Evolutionary conservation across 257 asterid species (phyloP).

Genomic region (Fraxinus cuspidata): DNA sequence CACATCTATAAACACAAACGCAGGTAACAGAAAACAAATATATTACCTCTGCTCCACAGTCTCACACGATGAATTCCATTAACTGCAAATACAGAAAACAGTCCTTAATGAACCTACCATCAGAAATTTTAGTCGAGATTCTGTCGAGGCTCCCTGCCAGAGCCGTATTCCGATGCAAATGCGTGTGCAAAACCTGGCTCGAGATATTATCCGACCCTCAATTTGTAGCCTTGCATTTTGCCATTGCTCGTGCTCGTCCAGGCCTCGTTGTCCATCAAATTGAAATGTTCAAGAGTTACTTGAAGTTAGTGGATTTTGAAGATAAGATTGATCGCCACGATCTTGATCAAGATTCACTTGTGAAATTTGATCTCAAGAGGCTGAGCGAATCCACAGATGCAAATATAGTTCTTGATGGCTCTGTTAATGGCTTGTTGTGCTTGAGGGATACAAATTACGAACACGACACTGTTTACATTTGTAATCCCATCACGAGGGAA

Average conservation of each 20-base stretch:
- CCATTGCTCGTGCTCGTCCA: neutral
- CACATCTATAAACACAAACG: too few relatives aligned
- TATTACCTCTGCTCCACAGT: neutral
- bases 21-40: too few relatives aligned
- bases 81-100: neutral
- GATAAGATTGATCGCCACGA: neutral
- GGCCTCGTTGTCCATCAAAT: neutral
- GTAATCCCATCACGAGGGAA: conserved; percentile 47
- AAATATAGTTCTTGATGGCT: conserved; percentile 6
- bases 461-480: conserved; percentile 6
- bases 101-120: neutral
- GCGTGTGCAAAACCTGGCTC: conserved; percentile 3
- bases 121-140: neutral
- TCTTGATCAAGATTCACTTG: neutral
- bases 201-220: neutral
- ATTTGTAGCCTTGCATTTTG: neutral
- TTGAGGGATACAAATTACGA: neutral
- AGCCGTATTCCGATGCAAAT: neutral
- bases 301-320: neutral
- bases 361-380: conserved; percentile 14
- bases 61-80: neutral
- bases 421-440: conserved; percentile 32
- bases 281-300: neutral
- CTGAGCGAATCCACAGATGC: neutral
- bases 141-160: neutral